phyloP scores from a whole-genome alignment of 2,329 filamentous ascomycete genomes.

The Talaromyces sp. region DNA sequence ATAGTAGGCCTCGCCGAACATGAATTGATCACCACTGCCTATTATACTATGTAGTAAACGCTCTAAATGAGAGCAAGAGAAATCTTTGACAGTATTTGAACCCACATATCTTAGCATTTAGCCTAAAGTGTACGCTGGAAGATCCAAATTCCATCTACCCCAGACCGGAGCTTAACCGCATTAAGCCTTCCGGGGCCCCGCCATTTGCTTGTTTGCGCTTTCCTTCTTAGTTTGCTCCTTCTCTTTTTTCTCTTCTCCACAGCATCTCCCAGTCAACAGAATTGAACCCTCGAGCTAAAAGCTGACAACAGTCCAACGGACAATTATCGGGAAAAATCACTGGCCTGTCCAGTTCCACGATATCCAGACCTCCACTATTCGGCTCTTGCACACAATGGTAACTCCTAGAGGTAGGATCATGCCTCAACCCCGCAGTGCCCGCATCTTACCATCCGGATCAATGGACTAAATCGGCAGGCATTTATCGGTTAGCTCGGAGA shows the following conservation, averaged over 20 bases:
- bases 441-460: neutral
- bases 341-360: too few relatives aligned
- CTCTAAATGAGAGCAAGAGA: too few relatives aligned
- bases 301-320: too few relatives aligned
- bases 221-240: neutral
- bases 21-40: too few relatives aligned
- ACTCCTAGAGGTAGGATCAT: neutral
- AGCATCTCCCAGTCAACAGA: neutral
- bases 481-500: neutral
- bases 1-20: too few relatives aligned
- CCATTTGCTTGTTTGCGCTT: neutral
- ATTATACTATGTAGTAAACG: too few relatives aligned
- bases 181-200: constrained; percentile 3
- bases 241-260: neutral
- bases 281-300: too few relatives aligned
- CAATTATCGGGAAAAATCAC: too few relatives aligned
- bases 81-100: too few relatives aligned
- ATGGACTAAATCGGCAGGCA: neutral
- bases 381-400: neutral
- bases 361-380: too few relatives aligned
- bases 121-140: neutral
- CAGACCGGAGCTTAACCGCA: neutral
- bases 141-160: neutral
- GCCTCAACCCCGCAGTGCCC: neutral
- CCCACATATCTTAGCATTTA: neutral